Conservation (phyloP, 257 asterid genomes). For the Leptodermis oblonga region DNA sequence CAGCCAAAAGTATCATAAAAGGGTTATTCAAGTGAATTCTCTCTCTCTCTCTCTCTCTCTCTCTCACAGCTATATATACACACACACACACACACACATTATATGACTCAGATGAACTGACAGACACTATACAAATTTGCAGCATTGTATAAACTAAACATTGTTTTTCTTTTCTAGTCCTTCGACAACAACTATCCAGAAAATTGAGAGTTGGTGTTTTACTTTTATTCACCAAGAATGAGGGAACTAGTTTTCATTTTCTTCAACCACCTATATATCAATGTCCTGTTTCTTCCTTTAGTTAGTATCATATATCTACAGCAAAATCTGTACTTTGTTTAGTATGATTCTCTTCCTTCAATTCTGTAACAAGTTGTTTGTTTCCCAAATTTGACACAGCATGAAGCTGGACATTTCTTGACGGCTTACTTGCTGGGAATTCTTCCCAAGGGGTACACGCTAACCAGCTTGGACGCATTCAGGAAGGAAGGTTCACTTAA, state of each 20-base stretch:
- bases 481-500: slow-evolving; percentile 88
- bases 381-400: slow-evolving; percentile 42
- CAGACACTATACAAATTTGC: not conserved
- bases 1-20: slow-evolving; percentile 85
- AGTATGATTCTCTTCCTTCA: slow-evolving; percentile 1
- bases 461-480: slow-evolving; percentile 88
- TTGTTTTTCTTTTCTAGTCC: not conserved
- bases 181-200: not conserved
- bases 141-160: not conserved
- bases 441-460: slow-evolving; percentile 76
- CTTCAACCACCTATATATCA: not conserved
- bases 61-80: not conserved
- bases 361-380: slow-evolving; percentile 22
- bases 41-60: slow-evolving; percentile 10
- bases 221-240: too few relatives aligned
- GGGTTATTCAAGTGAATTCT: slow-evolving; percentile 76
- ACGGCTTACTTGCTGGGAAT: slow-evolving; percentile 92
- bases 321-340: slow-evolving; percentile 1
- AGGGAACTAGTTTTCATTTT: not conserved
- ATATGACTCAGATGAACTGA: too few relatives aligned
- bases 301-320: not conserved
- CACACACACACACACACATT: not conserved
- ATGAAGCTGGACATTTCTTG: slow-evolving; percentile 98
- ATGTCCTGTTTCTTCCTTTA: not conserved
- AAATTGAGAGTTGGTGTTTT: not conserved